A percentile compares a stretch with the other conserved stretches of the same genome.
These are phyloP conservation scores for Carex parvula DNA, from an alignment of 176 grass and related monocot genomes.

Conservation along the genomic window DNA sequence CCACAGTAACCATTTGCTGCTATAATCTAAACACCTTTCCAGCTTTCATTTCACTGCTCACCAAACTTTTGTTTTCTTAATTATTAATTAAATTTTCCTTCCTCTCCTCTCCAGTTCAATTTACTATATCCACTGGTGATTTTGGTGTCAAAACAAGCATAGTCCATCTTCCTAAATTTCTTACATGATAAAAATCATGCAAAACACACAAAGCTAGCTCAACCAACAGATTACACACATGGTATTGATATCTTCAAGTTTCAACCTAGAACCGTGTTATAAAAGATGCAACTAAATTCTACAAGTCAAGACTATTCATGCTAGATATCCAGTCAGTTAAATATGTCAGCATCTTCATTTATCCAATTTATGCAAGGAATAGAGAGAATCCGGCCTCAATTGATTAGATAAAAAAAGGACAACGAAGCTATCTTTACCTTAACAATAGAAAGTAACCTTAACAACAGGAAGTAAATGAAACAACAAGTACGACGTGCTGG, in stretches of 20 bases:
- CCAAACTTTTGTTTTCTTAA: neutral
- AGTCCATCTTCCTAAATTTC: neutral
- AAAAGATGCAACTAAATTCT: neutral
- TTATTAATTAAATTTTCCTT: neutral
- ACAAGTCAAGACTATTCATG: neutral
- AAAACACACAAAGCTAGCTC: neutral
- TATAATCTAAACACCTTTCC: neutral
- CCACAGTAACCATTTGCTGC: conserved; percentile 5
- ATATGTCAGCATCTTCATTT: neutral
- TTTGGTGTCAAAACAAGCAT: neutral
- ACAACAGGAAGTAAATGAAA: conserved; percentile 8
- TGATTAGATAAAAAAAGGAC: neutral
- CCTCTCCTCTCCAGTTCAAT: neutral
- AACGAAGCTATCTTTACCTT: neutral
- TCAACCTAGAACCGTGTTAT: neutral
- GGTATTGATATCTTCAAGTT: neutral
- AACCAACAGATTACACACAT: neutral
- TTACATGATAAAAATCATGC: neutral
- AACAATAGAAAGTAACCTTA: neutral
- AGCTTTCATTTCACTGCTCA: conserved; percentile 38
- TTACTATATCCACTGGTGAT: neutral
- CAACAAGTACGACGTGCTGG: neutral
- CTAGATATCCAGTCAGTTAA: neutral
- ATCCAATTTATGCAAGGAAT: neutral
- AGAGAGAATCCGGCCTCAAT: neutral